Conservation (phyloP, 352 stramenopile species). For the Pythium pyrilobum region DNA sequence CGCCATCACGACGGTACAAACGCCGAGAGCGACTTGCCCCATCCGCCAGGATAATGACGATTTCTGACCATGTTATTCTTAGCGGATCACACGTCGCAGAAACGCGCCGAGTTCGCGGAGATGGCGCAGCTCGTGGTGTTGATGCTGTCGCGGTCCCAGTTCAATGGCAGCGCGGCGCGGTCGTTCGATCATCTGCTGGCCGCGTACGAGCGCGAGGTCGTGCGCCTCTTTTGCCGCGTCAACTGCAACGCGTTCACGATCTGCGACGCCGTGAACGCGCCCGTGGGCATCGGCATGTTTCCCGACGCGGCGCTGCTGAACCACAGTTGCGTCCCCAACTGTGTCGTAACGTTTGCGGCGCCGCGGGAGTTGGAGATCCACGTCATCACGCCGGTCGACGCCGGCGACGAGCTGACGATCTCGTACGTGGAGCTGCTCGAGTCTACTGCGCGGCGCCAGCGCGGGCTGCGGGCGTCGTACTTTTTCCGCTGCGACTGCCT, state of each 20-base stretch:
- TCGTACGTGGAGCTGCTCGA: constrained; percentile 72
- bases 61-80: not conserved
- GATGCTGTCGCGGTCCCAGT: constrained; percentile 44
- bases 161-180: constrained; percentile 7
- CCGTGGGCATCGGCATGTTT: constrained; percentile 64
- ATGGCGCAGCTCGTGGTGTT: constrained; percentile 61
- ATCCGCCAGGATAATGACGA: not conserved
- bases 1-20: constrained; percentile 37
- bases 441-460: constrained; percentile 28
- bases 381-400: constrained; percentile 31
- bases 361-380: constrained; percentile 41
- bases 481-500: constrained; percentile 63
- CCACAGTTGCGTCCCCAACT: constrained; percentile 71
- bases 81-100: constrained; percentile 34
- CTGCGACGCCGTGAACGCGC: constrained; percentile 33
- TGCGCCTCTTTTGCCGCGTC: constrained; percentile 58
- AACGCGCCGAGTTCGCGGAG: constrained; percentile 38
- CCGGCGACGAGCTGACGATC: constrained; percentile 57
- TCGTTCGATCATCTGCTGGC: constrained; percentile 26
- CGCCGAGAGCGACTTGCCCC: no score
- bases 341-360: constrained; percentile 55
- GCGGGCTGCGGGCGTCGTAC: constrained; percentile 44
- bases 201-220: constrained; percentile 26
- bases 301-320: constrained; percentile 62
- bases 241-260: constrained; percentile 83